These are phyloP conservation scores for Keithomyces neogunnii DNA, from an alignment of 2,329 filamentous ascomycete species.

Conservation along the genomic window DNA sequence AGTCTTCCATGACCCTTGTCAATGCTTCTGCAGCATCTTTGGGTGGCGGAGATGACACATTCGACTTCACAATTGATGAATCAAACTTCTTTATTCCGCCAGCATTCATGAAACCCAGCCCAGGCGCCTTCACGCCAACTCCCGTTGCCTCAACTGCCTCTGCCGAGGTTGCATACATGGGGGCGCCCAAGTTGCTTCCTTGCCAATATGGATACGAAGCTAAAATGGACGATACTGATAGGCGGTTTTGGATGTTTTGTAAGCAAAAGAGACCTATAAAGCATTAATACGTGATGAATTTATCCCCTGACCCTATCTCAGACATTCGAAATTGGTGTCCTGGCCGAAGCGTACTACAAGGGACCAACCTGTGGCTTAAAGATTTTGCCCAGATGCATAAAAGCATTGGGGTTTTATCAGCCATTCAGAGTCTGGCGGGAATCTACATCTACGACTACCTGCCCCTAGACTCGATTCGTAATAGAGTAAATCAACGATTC, in stretches of 20 bases:
- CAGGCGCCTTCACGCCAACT: background rate
- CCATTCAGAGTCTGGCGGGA: conserved; percentile 31
- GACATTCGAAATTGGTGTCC: conserved; percentile 32
- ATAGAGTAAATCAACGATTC: conserved; percentile 25
- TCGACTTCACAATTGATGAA: background rate
- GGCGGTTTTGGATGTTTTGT: conserved; percentile 27
- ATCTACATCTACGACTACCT: conserved; percentile 33
- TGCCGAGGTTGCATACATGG: conserved; percentile 4
- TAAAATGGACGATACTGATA: conserved; percentile 25
- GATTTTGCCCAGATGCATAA: conserved; percentile 31
- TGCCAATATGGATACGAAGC: conserved; percentile 22
- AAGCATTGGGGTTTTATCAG: conserved; percentile 23
- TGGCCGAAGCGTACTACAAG: conserved; percentile 27
- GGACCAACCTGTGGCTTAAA: conserved; percentile 30
- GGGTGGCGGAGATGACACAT: background rate
- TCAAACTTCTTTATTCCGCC: background rate
- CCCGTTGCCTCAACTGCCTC: background rate
- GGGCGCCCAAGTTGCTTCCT: conserved; percentile 12
- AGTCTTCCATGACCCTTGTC: background rate
- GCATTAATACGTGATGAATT: background rate
- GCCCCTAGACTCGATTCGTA: conserved; percentile 21
- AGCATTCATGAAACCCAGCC: background rate
- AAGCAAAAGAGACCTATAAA: conserved; percentile 10
- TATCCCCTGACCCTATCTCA: conserved; percentile 8
- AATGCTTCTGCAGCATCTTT: background rate